phyloP scores from a whole-genome alignment of 352 stramenopile genomes.

The Phytophthora nicotianae region DNA sequence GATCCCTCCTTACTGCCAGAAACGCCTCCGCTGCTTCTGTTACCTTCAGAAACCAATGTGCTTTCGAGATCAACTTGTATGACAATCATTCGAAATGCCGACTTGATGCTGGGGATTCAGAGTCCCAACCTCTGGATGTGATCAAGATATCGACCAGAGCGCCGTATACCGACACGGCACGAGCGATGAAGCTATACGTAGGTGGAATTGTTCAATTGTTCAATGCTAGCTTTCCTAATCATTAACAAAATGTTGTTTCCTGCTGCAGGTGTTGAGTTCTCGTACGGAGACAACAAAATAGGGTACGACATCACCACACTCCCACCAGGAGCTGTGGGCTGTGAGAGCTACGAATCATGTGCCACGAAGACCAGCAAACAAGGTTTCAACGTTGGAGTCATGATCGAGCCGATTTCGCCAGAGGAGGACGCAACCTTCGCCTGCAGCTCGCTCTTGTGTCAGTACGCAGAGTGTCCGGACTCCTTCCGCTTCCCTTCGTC shows the following conservation, averaged over 20 bases:
- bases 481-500: slow-evolving; percentile 34
- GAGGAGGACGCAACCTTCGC: slow-evolving; percentile 5
- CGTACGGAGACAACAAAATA: slow-evolving; percentile 24
- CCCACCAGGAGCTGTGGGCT: slow-evolving; percentile 26
- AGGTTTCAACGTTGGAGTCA: slow-evolving; percentile 31
- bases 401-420: slow-evolving; percentile 22
- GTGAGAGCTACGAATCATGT: slow-evolving; percentile 28
- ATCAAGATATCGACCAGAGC: slow-evolving; percentile 15
- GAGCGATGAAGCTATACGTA: slow-evolving; percentile 21
- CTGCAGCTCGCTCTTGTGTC: slow-evolving; percentile 25
- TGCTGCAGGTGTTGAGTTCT: slow-evolving; percentile 23
- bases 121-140: slow-evolving; percentile 6
- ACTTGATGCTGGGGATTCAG: slow-evolving; percentile 2
- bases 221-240: not conserved
- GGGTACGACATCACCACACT: slow-evolving; percentile 44
- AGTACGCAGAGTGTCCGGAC: slow-evolving; percentile 15
- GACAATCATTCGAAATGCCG: slow-evolving; percentile 18
- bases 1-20: not conserved
- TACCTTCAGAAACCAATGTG: slow-evolving; percentile 35
- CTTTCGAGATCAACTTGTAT: slow-evolving; percentile 22
- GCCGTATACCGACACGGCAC: slow-evolving; percentile 29
- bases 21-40: slow-evolving; percentile 3
- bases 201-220: not conserved
- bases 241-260: not conserved
- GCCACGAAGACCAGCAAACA: slow-evolving; percentile 6